phyloP scores from a whole-genome alignment of 345 rosid species.

The Heritiera littoralis region DNA sequence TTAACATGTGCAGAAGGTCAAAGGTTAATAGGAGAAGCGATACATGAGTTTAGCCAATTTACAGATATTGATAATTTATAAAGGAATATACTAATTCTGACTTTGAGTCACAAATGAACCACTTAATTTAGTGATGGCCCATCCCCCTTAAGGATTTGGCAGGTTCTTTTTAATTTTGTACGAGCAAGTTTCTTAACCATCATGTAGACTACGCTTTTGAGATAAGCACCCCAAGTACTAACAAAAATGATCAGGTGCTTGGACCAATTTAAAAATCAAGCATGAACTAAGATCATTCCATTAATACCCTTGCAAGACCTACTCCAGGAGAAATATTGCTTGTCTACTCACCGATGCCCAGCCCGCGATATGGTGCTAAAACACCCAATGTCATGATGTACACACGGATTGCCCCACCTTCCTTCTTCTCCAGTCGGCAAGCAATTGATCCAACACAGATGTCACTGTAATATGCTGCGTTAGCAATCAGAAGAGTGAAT shows the following conservation, averaged over 20 bases:
- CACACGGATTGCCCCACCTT: conserved; percentile 63
- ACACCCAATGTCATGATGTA: conserved; percentile 98
- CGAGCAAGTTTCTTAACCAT: neutral
- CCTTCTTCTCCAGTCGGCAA: conserved; percentile 95
- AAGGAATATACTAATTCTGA: neutral
- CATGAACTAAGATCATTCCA: conserved; percentile 4
- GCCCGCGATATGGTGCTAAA: conserved; percentile 92
- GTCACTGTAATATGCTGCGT: conserved; percentile 89
- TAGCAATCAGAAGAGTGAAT: conserved; percentile 17
- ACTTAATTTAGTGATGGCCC: neutral
- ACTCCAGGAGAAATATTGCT: neutral
- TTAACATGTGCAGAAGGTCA: neutral
- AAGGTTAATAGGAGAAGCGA: neutral
- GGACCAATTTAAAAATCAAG: conserved; percentile 1
- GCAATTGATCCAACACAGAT: conserved; percentile 95
- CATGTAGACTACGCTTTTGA: neutral
- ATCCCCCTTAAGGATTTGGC: neutral
- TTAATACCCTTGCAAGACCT: neutral
- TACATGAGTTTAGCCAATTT: neutral
- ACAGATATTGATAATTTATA: neutral
- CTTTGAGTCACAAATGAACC: neutral
- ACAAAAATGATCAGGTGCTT: neutral
- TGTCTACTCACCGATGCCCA: conserved; percentile 77
- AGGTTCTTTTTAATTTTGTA: neutral
- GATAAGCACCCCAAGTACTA: neutral